phyloP scores from a whole-genome alignment of 352 stramenopile species.

The Globisporangium takayamanum region DNA sequence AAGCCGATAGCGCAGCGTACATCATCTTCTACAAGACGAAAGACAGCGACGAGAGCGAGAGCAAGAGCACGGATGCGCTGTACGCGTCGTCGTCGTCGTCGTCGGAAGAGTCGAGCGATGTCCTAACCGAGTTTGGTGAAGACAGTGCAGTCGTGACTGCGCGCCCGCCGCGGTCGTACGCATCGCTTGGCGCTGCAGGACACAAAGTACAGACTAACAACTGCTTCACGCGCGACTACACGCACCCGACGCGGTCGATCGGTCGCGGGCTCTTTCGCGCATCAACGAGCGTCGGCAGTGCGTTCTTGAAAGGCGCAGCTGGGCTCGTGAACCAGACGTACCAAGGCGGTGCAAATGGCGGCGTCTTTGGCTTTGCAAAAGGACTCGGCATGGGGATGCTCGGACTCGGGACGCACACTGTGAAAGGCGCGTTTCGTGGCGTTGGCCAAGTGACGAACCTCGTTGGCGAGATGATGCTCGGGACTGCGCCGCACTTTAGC shows the following conservation, averaged over 20 bases:
- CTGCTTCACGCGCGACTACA: constrained; percentile 78
- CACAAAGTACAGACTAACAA: constrained; percentile 87
- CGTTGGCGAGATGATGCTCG: constrained; percentile 83
- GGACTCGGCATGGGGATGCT: constrained; percentile 84
- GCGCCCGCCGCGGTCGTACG: constrained; percentile 61
- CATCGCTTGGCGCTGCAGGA: constrained; percentile 68
- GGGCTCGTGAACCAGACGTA: constrained; percentile 85
- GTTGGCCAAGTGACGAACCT: constrained; percentile 84
- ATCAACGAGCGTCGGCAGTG: constrained; percentile 81
- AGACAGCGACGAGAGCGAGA: constrained; percentile 30
- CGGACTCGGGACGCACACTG: constrained; percentile 73
- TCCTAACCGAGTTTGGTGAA: constrained; percentile 27
- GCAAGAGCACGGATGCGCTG: constrained; percentile 31
- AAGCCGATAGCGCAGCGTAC: constrained; percentile 72
- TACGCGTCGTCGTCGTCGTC: constrained; percentile 39
- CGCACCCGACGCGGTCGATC: constrained; percentile 72
- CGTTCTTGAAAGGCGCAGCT: constrained; percentile 75
- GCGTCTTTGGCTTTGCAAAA: constrained; percentile 85
- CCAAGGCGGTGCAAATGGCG: constrained; percentile 73
- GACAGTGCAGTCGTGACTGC: constrained; percentile 19
- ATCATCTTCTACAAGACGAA: constrained; percentile 86
- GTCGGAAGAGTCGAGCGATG: constrained; percentile 32
- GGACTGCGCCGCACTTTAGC: constrained; percentile 79
- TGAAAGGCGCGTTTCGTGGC: constrained; percentile 81
- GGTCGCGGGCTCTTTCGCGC: constrained; percentile 72